Conservation (phyloP, 1,284 basidiomycete genomes). For the Heliocybe sulcata region DNA sequence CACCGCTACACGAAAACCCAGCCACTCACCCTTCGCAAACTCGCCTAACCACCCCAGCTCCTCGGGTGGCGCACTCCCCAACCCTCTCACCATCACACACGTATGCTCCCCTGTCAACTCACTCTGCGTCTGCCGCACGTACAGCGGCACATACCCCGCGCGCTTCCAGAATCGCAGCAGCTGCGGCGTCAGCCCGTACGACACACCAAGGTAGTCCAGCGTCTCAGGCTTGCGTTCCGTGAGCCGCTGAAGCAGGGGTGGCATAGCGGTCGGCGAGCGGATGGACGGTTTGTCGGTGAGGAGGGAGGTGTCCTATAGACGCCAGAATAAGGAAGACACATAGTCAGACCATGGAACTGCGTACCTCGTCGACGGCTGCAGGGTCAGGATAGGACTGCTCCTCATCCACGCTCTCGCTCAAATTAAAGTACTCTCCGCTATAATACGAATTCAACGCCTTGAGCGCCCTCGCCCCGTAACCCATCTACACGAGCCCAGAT, state of each 20-base stretch:
- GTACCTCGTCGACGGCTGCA: constrained; percentile 53
- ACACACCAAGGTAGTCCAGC: constrained; percentile 95
- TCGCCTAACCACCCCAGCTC: constrained; percentile 82
- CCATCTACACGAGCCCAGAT: constrained; percentile 60
- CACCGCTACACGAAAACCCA: too few species aligned
- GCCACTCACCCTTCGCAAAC: constrained; percentile 74
- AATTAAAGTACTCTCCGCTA: constrained; percentile 84
- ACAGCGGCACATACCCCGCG: constrained; percentile 86
- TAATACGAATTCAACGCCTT: constrained; percentile 88
- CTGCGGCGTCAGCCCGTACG: constrained; percentile 88
- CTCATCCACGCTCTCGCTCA: constrained; percentile 63
- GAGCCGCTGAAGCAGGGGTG: constrained; percentile 87
- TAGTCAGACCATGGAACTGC: too few species aligned
- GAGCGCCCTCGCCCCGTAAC: constrained; percentile 91
- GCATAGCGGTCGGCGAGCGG: constrained; percentile 78
- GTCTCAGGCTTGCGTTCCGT: constrained; percentile 87
- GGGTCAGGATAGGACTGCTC: constrained; percentile 60
- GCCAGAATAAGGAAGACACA: not conserved
- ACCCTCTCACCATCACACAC: constrained; percentile 83
- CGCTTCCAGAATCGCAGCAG: constrained; percentile 97
- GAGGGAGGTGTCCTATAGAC: constrained; percentile 37
- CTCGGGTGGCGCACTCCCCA: constrained; percentile 61
- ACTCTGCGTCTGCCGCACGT: constrained; percentile 90
- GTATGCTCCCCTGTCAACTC: constrained; percentile 97
- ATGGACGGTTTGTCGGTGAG: constrained; percentile 73